Base-by-base conservation (phyloP, 1,139 yeast genomes). In the Wickerhamomyces sp. region DNA sequence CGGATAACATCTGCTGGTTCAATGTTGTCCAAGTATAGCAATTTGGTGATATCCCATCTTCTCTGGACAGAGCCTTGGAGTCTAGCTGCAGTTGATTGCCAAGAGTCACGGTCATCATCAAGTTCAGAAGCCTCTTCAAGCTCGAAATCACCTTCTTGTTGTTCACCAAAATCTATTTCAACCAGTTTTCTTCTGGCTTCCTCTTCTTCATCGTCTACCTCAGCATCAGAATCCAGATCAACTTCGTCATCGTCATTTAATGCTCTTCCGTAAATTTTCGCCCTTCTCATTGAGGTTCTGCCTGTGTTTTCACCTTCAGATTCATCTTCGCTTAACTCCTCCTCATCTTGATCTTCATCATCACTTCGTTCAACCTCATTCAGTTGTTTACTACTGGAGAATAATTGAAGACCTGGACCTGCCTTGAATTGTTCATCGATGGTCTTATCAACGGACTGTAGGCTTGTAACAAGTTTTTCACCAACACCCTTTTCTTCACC, bases 11-110 rank as follows among this genome's bases (percentile, higher is more conserved):
- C 95, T 0, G 64, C 65, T 1, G 96, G 91, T 8, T 78, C 74
- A 28, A 87, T 65, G 46, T 84, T 83, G 37, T 79, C 76, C 75
- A 83, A 69, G 56, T 91, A 91, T 10, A 91, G 64, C 37, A 91
- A 64, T 54, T 84, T 86, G 51, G 83, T 79, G 42, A 91, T 75
- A 56, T 91, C 85, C 89, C 94, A 85, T 42, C 66, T 61, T 62
- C 67, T 75, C 58, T 59, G 63, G 50, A 56, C 43, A 9, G 63
- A 47, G 5, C 75, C 73, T 37, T 59, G 62, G 20, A 74, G 56
- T 44, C 62, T 72, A 5, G 64, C 53, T 3, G 83, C 83, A 21
- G 75, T 55, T 5, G 55, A 41, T 32, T 60, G 56, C 62, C 72
- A 72, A 36, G 67, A 72, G 39, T 72, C 77, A 16, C 56, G 56